Evolutionary conservation across 2,329 filamentous ascomycete genomes (phyloP), one percentile per base, ranked within the genome.

Genomic region (Boeremia exigua): DNA sequence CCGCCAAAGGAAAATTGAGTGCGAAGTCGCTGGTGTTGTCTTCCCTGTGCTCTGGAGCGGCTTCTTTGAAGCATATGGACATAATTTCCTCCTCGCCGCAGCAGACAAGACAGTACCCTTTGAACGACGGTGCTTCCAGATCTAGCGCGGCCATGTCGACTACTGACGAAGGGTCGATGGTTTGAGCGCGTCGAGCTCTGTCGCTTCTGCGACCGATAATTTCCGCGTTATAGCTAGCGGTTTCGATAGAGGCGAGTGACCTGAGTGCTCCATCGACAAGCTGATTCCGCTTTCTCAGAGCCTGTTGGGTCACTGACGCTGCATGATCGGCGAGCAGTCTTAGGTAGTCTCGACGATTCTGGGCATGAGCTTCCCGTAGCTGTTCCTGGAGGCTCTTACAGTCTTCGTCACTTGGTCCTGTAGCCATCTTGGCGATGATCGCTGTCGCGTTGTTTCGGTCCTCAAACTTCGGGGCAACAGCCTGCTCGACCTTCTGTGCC

Each of bases 11-110:
- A 29, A 72, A 73, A 47, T 74, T 68, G 45, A 73, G 67, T 6
- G 70, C 71, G 38, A 74, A 74, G 52, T 74, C 67, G 14, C 59
- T 66, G 5, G 72, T 74, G 50, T 74, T 75, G 32, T 64, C 60
- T 4, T 61, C 62, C 1, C 19, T 49, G n/a, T 67, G 57, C 6
- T 60, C 62, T 3, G 58, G 25, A 9, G 67, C 61, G 2, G 65
- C 54, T 11, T 61, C 50, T 48, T 74, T 74, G 36, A 75, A 55
- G 17, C 65, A 71, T 33, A 75, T 67, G 1, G 68, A 70, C 71
- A 74, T 72, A 45, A 73, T 54, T 47, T 73, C 67, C 3, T 73
- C 53, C 6, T 74, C 68, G 28, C 69, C 70, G 47, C 69, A 73
- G 54, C 71, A 75, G 14, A 75, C 60, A 4, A 59, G 60, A 46